These are phyloP conservation scores for Verticillium dahliae DNA, from an alignment of 2,329 filamentous ascomycete genomes.

Conservation along the genomic window DNA sequence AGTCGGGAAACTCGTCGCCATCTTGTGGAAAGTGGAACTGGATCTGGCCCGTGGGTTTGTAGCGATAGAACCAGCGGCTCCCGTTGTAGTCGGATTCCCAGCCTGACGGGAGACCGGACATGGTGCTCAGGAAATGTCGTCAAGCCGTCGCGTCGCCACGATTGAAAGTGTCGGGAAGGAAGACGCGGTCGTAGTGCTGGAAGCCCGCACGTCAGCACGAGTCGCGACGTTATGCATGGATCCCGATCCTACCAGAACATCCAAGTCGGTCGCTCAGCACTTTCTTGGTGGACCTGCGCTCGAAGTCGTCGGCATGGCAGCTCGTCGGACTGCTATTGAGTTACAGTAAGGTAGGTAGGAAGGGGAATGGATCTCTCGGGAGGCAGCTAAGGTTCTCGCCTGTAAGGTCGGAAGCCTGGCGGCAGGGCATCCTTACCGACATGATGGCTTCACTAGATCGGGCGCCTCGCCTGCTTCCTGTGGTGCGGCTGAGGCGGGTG, in stretches of 20 bases:
- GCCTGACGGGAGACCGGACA: conserved; percentile 40
- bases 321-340: neutral
- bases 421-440: neutral
- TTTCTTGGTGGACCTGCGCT: neutral
- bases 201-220: neutral
- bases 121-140: conserved; percentile 11
- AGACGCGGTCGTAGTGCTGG: neutral
- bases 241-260: neutral
- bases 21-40: conserved; percentile 52
- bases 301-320: neutral
- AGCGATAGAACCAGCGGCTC: conserved; percentile 50
- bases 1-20: conserved; percentile 53
- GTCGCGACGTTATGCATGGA: neutral
- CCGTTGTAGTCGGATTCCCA: conserved; percentile 56
- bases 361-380: neutral
- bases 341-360: neutral
- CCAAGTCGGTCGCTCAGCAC: neutral
- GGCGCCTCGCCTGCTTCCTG: neutral
- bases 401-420: neutral
- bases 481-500: neutral
- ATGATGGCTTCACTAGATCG: neutral
- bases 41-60: conserved; percentile 44
- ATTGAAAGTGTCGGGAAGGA: neutral
- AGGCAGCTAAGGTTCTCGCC: neutral
- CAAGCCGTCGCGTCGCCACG: neutral